Percentiles rank a stretch among this genome's conserved stretches.
Conservation (phyloP, 2,329 filamentous ascomycete species). For the Sarocladium strictum region DNA sequence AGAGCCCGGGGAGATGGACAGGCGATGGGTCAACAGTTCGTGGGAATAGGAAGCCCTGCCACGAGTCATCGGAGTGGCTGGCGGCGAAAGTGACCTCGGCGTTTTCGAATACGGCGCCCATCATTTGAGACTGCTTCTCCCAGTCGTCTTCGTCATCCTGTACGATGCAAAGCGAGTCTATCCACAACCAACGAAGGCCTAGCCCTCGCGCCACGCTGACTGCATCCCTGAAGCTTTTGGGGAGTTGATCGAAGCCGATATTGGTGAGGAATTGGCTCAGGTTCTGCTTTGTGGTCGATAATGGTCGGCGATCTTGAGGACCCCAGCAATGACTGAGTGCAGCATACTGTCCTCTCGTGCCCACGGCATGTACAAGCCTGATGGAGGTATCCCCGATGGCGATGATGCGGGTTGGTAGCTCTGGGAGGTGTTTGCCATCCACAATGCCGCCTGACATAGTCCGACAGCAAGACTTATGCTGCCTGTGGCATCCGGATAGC, state of each 20-base stretch:
- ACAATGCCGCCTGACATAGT: not conserved
- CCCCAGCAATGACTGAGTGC: slow-evolving; percentile 14
- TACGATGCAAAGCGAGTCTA: slow-evolving; percentile 22
- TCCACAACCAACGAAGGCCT: slow-evolving; percentile 19
- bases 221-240: slow-evolving; percentile 16
- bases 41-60: slow-evolving; percentile 3
- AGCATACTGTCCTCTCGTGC: slow-evolving; percentile 32
- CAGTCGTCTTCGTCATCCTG: slow-evolving; percentile 17
- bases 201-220: slow-evolving; percentile 12
- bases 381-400: not conserved
- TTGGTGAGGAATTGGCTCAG: not conserved
- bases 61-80: not conserved
- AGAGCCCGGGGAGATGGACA: slow-evolving; percentile 12
- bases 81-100: not conserved
- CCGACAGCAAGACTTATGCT: not conserved
- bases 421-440: not conserved
- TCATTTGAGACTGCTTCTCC: slow-evolving; percentile 7
- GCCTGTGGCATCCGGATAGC: not conserved
- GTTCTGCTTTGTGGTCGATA: not conserved
- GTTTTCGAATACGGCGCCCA: slow-evolving; percentile 7
- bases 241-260: slow-evolving; percentile 9
- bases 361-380: not conserved
- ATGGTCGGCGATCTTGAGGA: not conserved
- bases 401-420: not conserved
- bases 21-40: not conserved